Evolutionary conservation across 148 eudicot species (phyloP), one percentile per base, ranked within the genome.

Genomic region (Camellia lanceoleosa): DNA sequence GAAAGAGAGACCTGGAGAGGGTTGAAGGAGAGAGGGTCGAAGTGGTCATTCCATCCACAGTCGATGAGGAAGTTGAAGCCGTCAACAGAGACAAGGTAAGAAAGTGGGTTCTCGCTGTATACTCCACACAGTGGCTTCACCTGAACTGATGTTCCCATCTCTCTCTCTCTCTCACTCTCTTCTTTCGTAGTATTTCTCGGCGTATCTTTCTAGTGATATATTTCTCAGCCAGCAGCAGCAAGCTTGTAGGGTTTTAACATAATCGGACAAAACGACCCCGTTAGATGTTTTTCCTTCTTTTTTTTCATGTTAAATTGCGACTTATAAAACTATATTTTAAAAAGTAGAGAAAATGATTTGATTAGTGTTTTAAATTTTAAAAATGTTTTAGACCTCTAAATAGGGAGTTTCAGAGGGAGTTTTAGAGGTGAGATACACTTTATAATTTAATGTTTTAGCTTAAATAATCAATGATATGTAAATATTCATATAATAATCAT

Each of bases 41-140:
- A 95, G 56, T 92, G 94, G 89, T 95, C 97, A 80, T 89, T 93
- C 99, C 99, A 95, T 44, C 99, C 99, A 76, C 99, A 95, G 73
- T 95, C 98, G 74, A 95, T 58, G 60, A 95, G 92, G 80, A 95
- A 83, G 79, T 93, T 95, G 92, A 93, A 95, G 81, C 93, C 94
- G 74, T 95, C 98, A 64, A 95, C 83, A 73, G 97, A 89, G 77
- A 95, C 96, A 3, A 95, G 84, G 81, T 95, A 95, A 1, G 96
- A 95, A 2, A 95, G 90, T 5, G 98, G 98, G 64, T 95, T 91
- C 74, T 95, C 99, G 81, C 85, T 95, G 89, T 86, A 95, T 5
- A 91, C 99, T 47, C 99, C 99, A 73, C 92, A 90, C 38, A 95
- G 77, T 52, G 97, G 95, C 81, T 82, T 93, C 74, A 95, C 97